phyloP scores from a whole-genome alignment of 2,329 filamentous ascomycete genomes.

The Fusarium foetens region DNA sequence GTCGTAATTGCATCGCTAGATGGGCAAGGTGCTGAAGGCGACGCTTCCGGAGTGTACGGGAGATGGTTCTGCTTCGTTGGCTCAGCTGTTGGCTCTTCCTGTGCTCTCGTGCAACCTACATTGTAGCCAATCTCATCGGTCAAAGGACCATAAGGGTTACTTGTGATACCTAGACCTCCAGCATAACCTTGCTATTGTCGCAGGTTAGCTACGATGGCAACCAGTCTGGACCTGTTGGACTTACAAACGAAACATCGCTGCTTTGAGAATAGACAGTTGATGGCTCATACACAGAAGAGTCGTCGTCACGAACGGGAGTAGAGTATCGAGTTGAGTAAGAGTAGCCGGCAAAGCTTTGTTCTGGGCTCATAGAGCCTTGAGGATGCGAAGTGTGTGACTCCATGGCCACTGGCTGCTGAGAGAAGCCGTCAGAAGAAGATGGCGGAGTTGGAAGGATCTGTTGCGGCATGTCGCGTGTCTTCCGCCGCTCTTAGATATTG shows the following conservation, averaged over 20 bases:
- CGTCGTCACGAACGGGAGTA: slow-evolving; percentile 36
- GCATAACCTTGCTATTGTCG: slow-evolving; percentile 22
- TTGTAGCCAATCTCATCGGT: slow-evolving; percentile 37
- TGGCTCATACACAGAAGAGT: slow-evolving; percentile 31
- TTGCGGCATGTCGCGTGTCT: slow-evolving; percentile 49
- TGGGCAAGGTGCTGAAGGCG: slow-evolving; percentile 54
- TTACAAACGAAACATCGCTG: slow-evolving; percentile 31
- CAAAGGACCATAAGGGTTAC: slow-evolving; percentile 33
- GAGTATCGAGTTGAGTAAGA: slow-evolving; percentile 27
- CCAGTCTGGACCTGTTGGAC: not conserved
- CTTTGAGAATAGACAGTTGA: slow-evolving; percentile 33
- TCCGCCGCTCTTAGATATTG: slow-evolving; percentile 3
- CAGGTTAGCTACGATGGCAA: not conserved
- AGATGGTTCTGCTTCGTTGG: slow-evolving; percentile 21
- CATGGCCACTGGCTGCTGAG: slow-evolving; percentile 22
- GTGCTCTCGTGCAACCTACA: slow-evolving; percentile 18
- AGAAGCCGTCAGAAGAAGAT: slow-evolving; percentile 47
- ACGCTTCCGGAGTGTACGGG: slow-evolving; percentile 59
- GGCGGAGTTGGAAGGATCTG: slow-evolving; percentile 58
- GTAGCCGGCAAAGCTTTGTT: slow-evolving; percentile 17
- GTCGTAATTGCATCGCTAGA: slow-evolving; percentile 47
- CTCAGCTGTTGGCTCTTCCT: slow-evolving; percentile 1
- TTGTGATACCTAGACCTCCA: slow-evolving; percentile 10
- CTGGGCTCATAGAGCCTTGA: slow-evolving; percentile 12
- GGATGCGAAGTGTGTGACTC: slow-evolving; percentile 28